Percentiles rank a stretch among this genome's conserved stretches.
Evolutionary conservation across 2,329 filamentous ascomycete genomes (phyloP).

Genomic region (Simplicillium aogashimaense): DNA sequence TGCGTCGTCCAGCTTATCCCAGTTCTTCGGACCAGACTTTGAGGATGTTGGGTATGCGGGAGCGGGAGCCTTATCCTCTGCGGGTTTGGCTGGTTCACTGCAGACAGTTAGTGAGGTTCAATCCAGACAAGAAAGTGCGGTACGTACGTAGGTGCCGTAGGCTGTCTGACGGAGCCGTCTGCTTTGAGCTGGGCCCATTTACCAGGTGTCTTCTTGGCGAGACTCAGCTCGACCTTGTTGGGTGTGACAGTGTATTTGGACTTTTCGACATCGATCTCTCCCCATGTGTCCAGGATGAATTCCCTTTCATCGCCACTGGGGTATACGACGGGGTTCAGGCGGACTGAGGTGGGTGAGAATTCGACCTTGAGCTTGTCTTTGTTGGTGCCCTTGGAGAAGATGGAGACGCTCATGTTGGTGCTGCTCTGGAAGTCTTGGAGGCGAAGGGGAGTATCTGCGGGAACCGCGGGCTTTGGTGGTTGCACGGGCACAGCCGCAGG

Average conservation of each 20-base stretch:
- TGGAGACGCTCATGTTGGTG: constrained; percentile 23
- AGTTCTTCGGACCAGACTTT: constrained; percentile 74
- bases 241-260: constrained; percentile 58
- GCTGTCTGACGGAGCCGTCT: constrained; percentile 6
- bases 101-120: not conserved
- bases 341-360: constrained; percentile 16
- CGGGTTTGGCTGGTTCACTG: not conserved
- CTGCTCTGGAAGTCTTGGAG: constrained; percentile 27
- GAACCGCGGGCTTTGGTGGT: constrained; percentile 4
- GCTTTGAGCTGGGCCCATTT: constrained; percentile 49
- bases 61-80: constrained; percentile 5
- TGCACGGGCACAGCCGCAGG: constrained; percentile 1
- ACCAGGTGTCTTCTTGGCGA: constrained; percentile 57
- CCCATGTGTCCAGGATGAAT: constrained; percentile 56
- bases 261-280: constrained; percentile 47
- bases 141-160: constrained; percentile 2
- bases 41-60: constrained; percentile 83
- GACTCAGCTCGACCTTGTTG: constrained; percentile 69
- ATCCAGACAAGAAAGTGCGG: too few species aligned
- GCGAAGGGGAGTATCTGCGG: constrained; percentile 14
- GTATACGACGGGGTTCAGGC: constrained; percentile 19
- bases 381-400: constrained; percentile 32
- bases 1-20: constrained; percentile 63
- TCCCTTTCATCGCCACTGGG: constrained; percentile 46
- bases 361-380: constrained; percentile 28